Conservation (phyloP, 2,329 filamentous ascomycete genomes). For the Metarhizium robertsii region DNA sequence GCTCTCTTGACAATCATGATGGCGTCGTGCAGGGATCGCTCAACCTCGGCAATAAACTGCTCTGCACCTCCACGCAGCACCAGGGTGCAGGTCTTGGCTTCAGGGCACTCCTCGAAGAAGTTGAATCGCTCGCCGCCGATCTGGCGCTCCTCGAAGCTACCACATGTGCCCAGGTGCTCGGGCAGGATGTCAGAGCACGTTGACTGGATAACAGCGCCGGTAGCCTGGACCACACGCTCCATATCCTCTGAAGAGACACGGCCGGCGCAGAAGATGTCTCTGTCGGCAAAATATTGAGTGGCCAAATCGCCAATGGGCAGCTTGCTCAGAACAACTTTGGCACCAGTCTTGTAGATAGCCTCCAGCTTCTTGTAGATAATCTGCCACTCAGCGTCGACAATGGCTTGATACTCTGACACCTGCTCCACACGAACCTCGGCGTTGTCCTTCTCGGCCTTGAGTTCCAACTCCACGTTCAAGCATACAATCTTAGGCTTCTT, state of each 20-base stretch:
- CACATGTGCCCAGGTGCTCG: conserved; percentile 86
- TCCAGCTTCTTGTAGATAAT: conserved; percentile 99
- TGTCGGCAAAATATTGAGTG: conserved; percentile 95
- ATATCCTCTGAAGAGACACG: conserved; percentile 87
- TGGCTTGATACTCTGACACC: conserved; percentile 97
- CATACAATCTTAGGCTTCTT: conserved; percentile 92
- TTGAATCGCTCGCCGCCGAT: conserved; percentile 98
- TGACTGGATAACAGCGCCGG: conserved; percentile 83
- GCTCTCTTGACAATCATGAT: conserved; percentile 99
- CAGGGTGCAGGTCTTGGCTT: conserved; percentile 93
- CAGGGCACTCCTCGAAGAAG: conserved; percentile 93
- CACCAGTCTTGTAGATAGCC: conserved; percentile 83
- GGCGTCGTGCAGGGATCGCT: conserved; percentile 93
- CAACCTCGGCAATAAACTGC: conserved; percentile 98
- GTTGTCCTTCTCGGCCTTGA: conserved; percentile 99
- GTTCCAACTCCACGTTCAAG: conserved; percentile 92
- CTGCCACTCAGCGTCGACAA: conserved; percentile 98
- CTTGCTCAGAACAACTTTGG: conserved; percentile 95
- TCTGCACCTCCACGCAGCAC: conserved; percentile 92
- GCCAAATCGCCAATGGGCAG: conserved; percentile 94
- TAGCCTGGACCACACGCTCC: conserved; percentile 92
- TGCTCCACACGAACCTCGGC: conserved; percentile 96
- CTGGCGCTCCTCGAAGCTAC: conserved; percentile 86
- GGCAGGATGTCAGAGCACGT: conserved; percentile 92
- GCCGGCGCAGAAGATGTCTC: conserved; percentile 96